A percentile compares a stretch with the other conserved stretches of the same genome.
These are phyloP conservation scores for Fagopyrum homotropicum DNA, from an alignment of 148 eudicot genomes.

Conservation along the genomic window DNA sequence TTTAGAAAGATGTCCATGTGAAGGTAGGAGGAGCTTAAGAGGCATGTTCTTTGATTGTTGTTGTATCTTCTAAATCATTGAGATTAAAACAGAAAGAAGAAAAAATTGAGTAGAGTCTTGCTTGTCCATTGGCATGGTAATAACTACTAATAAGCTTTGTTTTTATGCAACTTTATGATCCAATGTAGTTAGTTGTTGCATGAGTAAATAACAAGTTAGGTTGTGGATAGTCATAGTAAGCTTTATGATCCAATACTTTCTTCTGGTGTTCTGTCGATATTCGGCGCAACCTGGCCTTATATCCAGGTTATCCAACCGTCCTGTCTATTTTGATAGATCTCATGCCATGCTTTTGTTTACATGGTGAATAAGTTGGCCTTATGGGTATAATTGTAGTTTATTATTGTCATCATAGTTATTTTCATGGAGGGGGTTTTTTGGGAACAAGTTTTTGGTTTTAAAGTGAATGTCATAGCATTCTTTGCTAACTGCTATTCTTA, in stretches of 20 bases:
- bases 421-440: background rate
- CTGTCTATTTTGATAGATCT: background rate
- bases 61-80: background rate
- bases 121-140: background rate
- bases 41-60: background rate
- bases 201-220: background rate
- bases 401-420: background rate
- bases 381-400: background rate
- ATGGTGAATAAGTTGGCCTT: background rate
- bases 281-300: background rate
- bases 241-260: background rate
- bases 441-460: background rate
- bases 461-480: background rate
- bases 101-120: background rate
- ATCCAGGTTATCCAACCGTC: background rate
- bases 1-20: background rate
- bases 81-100: background rate
- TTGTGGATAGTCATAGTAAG: background rate
- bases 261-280: background rate
- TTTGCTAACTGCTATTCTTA: background rate
- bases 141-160: background rate
- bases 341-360: background rate
- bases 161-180: background rate
- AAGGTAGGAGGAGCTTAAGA: background rate
- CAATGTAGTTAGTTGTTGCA: background rate